These are phyloP conservation scores for Neurospora tetraspora DNA, from an alignment of 495 filamentous ascomycete species.

Conservation along the genomic window DNA sequence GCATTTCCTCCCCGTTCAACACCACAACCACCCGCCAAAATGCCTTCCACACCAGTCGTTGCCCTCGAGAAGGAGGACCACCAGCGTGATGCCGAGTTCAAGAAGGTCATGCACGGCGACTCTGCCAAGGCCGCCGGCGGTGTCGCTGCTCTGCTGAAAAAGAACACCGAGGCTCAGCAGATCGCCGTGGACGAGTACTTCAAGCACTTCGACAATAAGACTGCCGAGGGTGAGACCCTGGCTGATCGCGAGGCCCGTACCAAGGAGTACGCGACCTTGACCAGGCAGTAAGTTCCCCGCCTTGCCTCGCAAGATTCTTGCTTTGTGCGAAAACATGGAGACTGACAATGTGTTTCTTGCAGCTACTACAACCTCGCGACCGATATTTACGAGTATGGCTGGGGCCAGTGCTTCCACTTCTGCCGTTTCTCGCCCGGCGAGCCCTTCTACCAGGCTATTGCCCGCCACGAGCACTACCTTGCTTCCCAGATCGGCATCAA, in stretches of 20 bases:
- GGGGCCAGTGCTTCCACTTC: conserved; percentile 95
- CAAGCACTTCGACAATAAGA: conserved; percentile 99
- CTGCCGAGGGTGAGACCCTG: conserved; percentile 69
- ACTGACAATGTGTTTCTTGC: conserved; percentile 6
- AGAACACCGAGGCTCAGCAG: conserved; percentile 74
- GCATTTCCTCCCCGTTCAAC: conserved; percentile 3
- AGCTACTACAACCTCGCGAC: conserved; percentile 98
- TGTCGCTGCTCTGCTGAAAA: conserved; percentile 74
- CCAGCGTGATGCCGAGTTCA: conserved; percentile 85
- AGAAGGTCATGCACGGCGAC: conserved; percentile 83
- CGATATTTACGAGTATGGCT: conserved; percentile 95
- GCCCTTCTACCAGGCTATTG: conserved; percentile 84
- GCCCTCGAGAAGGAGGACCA: conserved; percentile 78
- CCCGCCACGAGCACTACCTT: conserved; percentile 97
- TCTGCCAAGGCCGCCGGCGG: conserved; percentile 61
- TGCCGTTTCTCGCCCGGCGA: conserved; percentile 89
- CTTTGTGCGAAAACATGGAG: background rate
- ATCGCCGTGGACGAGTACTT: conserved; percentile 95
- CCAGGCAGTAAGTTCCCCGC: conserved; percentile 64
- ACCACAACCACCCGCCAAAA: conserved; percentile 27
- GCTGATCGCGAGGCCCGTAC: conserved; percentile 72
- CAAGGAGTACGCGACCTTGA: conserved; percentile 89
- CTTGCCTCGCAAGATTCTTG: background rate
- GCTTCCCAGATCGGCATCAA: conserved; percentile 81
- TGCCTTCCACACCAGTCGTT: conserved; percentile 49